A percentile compares a stretch with the other conserved stretches of the same genome.
Evolutionary conservation across 768 basidiomycete genomes (phyloP).

Genomic region (Tephrocybe sp.): DNA sequence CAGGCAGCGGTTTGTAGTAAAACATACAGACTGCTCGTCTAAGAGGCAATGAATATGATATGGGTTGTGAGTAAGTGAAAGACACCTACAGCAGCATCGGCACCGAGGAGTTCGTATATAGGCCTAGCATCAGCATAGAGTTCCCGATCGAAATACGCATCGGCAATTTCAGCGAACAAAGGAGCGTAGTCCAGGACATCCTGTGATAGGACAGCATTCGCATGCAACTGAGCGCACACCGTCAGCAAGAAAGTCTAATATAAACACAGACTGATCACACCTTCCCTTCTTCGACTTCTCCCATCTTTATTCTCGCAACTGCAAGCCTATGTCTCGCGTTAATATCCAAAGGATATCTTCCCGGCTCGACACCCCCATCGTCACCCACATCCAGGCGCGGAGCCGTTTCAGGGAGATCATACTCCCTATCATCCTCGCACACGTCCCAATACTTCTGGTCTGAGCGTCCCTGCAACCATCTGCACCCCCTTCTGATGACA

Average conservation of each 20-base stretch:
- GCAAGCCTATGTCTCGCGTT: conserved; percentile 84
- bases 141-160: conserved; percentile 75
- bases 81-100: conserved; percentile 61
- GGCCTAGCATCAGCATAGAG: conserved; percentile 77
- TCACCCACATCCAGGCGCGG: conserved; percentile 26
- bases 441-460: conserved; percentile 77
- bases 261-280: conserved; percentile 36
- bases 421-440: conserved; percentile 88
- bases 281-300: conserved; percentile 78
- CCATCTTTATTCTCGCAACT: conserved; percentile 76
- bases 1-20: conserved; percentile 81
- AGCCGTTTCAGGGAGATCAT: conserved; percentile 46
- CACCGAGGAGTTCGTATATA: conserved; percentile 77
- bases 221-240: conserved; percentile 58
- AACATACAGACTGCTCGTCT: conserved; percentile 75
- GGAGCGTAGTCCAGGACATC: conserved; percentile 77
- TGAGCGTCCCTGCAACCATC: conserved; percentile 89
- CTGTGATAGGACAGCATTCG: conserved; percentile 63
- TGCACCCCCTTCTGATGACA: conserved; percentile 68
- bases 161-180: conserved; percentile 81
- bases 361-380: conserved; percentile 49
- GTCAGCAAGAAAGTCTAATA: neutral
- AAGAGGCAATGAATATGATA: neutral
- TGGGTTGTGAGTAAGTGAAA: neutral
- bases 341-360: conserved; percentile 63